These are phyloP conservation scores for Globisporangium alternatum DNA, from an alignment of 352 stramenopile species.

Conservation along the genomic window DNA sequence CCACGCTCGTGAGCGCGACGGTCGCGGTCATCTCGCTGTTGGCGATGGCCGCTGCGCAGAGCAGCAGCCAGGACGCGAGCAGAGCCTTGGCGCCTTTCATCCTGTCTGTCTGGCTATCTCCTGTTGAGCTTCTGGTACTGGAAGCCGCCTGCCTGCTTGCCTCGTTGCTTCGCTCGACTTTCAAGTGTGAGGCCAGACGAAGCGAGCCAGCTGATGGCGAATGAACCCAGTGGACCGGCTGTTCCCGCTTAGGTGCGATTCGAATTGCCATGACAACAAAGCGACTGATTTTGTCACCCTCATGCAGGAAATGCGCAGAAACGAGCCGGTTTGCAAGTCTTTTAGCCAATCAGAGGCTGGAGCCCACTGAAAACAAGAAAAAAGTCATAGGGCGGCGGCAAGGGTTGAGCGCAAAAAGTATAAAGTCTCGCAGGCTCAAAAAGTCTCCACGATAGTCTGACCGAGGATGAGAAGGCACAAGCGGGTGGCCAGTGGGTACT, in stretches of 20 bases:
- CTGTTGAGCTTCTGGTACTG: neutral
- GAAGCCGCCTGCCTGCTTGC: neutral
- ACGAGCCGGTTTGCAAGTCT: neutral
- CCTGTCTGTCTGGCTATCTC: neutral
- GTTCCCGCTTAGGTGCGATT: conserved; percentile 9
- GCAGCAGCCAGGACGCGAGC: conserved; percentile 16
- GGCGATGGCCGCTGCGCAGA: conserved; percentile 9
- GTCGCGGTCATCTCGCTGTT: conserved; percentile 2
- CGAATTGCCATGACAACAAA: conserved; percentile 1
- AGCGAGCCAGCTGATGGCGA: neutral
- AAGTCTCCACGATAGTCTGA: neutral
- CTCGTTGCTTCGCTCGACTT: neutral
- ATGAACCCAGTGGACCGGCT: conserved; percentile 8
- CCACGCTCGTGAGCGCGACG: neutral
- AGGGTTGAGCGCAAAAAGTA: neutral
- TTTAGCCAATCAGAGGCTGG: conserved; percentile 8
- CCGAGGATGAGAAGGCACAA: neutral
- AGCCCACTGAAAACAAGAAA: neutral
- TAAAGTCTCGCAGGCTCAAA: neutral
- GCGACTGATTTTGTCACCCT: conserved; percentile 1
- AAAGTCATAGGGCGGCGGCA: neutral
- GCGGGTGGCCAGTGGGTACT: too few relatives aligned
- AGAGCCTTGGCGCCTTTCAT: conserved; percentile 18
- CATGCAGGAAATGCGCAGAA: conserved; percentile 2
- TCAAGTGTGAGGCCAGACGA: conserved; percentile 4